Evolutionary conservation across 2,329 filamentous ascomycete genomes (phyloP).

Genomic region (Colletotrichum sp.): DNA sequence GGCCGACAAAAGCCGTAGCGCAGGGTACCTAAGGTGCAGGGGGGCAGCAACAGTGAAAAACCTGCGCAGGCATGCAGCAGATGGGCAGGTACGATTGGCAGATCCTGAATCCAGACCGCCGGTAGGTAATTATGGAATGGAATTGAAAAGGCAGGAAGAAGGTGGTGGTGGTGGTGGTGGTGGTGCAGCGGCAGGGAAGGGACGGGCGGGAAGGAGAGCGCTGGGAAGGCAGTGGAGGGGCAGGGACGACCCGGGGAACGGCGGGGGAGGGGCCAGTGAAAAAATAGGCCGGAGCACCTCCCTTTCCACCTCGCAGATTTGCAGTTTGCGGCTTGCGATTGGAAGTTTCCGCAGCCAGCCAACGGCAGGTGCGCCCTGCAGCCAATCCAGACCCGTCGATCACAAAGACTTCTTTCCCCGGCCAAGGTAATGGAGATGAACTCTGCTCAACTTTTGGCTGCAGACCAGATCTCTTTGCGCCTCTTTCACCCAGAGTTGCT

Average conservation of each 20-base stretch:
- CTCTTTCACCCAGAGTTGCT: background rate
- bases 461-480: background rate
- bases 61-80: background rate
- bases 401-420: background rate
- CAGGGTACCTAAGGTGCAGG: background rate
- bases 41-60: background rate
- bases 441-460: background rate
- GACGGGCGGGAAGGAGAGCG: background rate
- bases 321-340: background rate
- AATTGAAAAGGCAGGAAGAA: background rate
- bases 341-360: background rate
- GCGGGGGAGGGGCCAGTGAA: background rate
- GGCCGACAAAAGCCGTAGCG: slow-evolving; percentile 5
- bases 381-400: background rate
- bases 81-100: background rate
- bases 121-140: background rate
- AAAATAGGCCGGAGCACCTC: background rate
- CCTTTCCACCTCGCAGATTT: background rate
- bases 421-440: background rate
- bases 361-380: background rate
- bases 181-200: background rate
- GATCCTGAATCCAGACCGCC: background rate
- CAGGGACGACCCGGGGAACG: background rate
- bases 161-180: background rate
- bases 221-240: background rate